A percentile compares a stretch with the other conserved stretches of the same genome.
Evolutionary conservation across 495 filamentous ascomycete genomes (phyloP).

Genomic region (Tuber calosporum): DNA sequence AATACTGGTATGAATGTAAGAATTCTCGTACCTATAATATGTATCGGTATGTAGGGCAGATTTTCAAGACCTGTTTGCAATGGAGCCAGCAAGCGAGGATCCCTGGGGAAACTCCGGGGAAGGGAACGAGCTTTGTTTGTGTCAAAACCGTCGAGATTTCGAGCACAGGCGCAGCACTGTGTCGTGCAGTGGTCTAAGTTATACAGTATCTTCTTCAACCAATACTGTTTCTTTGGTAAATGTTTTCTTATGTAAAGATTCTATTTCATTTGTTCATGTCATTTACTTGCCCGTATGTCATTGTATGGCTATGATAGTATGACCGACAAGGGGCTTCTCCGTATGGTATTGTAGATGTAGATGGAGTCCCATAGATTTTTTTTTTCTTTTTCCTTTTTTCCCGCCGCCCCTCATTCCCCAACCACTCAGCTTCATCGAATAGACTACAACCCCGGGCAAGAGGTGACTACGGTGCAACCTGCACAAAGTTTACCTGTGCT

Average conservation of each 20-base stretch:
- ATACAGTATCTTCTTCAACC: neutral
- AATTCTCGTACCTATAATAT: neutral
- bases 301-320: neutral
- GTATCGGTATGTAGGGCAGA: neutral
- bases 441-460: neutral
- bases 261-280: neutral
- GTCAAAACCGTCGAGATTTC: neutral
- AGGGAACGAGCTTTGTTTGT: neutral
- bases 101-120: neutral
- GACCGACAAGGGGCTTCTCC: neutral
- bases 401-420: neutral
- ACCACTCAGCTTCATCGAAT: constrained; percentile 1
- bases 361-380: neutral
- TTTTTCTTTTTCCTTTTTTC: neutral
- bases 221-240: neutral
- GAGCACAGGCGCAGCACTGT: neutral
- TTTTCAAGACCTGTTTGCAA: neutral
- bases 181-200: neutral
- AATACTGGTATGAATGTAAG: neutral
- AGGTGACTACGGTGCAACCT: neutral
- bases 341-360: neutral
- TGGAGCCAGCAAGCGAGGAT: constrained; percentile 1
- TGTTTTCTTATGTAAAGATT: neutral
- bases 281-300: neutral
- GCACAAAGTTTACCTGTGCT: neutral